Evolutionary conservation across 1,139 yeast genomes (phyloP).

Genomic region (Pichia kudriavzevii): DNA sequence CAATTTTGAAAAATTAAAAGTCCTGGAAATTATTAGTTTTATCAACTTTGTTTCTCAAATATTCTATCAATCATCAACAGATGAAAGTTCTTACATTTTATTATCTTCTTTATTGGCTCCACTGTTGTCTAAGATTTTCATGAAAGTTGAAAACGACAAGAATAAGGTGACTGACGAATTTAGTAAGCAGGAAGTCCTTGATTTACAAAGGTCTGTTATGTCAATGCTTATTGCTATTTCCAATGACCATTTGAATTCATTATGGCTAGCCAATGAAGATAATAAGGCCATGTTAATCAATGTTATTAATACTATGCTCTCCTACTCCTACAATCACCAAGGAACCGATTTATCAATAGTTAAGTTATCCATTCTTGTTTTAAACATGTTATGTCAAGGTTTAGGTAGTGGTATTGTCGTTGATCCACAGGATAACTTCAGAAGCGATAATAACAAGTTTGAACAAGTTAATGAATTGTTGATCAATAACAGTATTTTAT

Average conservation of each 20-base stretch:
- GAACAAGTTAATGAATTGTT: conserved; percentile 50
- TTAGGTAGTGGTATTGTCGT: conserved; percentile 65
- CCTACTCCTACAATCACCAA: conserved; percentile 48
- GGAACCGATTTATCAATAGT: conserved; percentile 37
- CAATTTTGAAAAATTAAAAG: conserved; percentile 48
- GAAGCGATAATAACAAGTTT: conserved; percentile 29
- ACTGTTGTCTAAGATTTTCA: conserved; percentile 57
- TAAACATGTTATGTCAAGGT: conserved; percentile 56
- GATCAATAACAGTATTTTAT: conserved; percentile 58
- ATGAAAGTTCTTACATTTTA: conserved; percentile 62
- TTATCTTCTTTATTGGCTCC: conserved; percentile 70
- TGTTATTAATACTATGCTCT: conserved; percentile 58
- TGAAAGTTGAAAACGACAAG: conserved; percentile 35
- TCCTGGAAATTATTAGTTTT: conserved; percentile 70
- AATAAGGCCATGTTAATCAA: conserved; percentile 58
- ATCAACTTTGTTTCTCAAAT: conserved; percentile 83
- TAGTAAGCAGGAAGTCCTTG: conserved; percentile 49
- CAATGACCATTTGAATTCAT: conserved; percentile 71
- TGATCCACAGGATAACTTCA: conserved; percentile 40
- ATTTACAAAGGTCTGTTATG: conserved; percentile 63
- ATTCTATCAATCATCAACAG: conserved; percentile 54
- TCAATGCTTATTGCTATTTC: conserved; percentile 62
- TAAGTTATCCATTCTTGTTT: conserved; percentile 62
- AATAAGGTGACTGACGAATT: conserved; percentile 37
- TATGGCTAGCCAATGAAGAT: conserved; percentile 54